These are phyloP conservation scores for Panicum virgatum DNA, from an alignment of 202 grass and related monocot genomes.

Conservation along the genomic window DNA sequence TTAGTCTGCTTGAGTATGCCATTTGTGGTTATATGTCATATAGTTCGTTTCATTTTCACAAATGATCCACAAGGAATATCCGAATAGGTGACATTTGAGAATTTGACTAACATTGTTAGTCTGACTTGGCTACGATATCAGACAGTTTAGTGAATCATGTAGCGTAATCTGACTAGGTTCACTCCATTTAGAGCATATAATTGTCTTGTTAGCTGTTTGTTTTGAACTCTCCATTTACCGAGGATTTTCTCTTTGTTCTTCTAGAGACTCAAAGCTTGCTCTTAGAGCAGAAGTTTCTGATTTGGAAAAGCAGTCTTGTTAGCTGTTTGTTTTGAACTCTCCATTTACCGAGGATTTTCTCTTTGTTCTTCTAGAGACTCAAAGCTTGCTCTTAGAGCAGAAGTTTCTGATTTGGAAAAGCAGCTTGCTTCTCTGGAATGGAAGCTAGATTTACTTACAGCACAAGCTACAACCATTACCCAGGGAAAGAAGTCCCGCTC, in stretches of 20 bases:
- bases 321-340: slow-evolving; percentile 34
- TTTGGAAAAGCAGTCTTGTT: slow-evolving; percentile 91
- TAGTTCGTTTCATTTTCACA: background rate
- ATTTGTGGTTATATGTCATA: background rate
- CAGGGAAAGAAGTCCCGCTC: slow-evolving; percentile 69
- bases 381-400: slow-evolving; percentile 75
- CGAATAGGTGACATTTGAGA: background rate
- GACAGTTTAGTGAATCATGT: background rate
- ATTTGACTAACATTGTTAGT: background rate
- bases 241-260: slow-evolving; percentile 34
- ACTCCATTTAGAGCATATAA: background rate
- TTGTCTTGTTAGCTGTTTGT: slow-evolving; percentile 22
- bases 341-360: slow-evolving; percentile 43
- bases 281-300: slow-evolving; percentile 76
- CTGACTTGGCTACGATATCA: background rate
- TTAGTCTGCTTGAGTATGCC: background rate
- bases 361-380: slow-evolving; percentile 58
- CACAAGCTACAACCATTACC: slow-evolving; percentile 72
- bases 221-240: slow-evolving; percentile 39
- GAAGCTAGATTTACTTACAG: slow-evolving; percentile 77
- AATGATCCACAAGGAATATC: background rate
- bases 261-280: slow-evolving; percentile 78
- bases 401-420: slow-evolving; percentile 85
- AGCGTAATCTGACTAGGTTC: background rate
- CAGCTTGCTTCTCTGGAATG: slow-evolving; percentile 73